Base-by-base conservation (phyloP, 345 rosid species). In the Geranium brycei region DNA sequence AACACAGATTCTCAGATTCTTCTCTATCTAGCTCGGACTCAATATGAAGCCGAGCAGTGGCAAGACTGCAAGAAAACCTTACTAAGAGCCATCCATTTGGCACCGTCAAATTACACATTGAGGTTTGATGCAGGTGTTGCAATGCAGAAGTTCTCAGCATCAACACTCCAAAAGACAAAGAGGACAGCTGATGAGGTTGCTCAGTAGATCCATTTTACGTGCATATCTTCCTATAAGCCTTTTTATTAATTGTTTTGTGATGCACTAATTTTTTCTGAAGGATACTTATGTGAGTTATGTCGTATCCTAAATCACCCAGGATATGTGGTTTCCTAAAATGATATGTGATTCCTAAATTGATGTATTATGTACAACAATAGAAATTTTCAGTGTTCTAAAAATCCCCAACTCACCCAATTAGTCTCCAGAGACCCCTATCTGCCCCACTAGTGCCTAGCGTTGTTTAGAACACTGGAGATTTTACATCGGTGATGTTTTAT, bases 21-120 rank as follows among this genome's bases (percentile, higher is more conserved):
- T 80, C 95, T 93, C 58, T 90, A 93, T 78, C 64, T 93, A 66
- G 99, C 99, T 41, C 91, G 97, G 64, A 93, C 95, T 55, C 88
- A 90, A 80, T 90, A 90, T 79, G 99, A 93, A 85, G 99, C 99
- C 72, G 99, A 93, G 78, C 95, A 93, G 69, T 93, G 99, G 99
- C 99, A 90, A 83, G 99, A 93, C 63, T 93, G 99, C 96, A 93
- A 90, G 82, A 93, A 84, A 82, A 81, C 95, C 62, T 73, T 93
- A 55, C 72, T 87, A 65, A 86, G 95, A 80, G 97, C 96, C 66
- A 93, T 93, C 78, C 99, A 93, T 72, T 79, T 90, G 74, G 68
- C 95, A 69, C 99, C 99, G 60, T 86, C 97, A 64, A 93, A 93
- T 80, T 93, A 90, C 69, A 84, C 88, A 15, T 73, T 93, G 73